Percentiles rank a stretch among this genome's conserved stretches.
Conservation (phyloP, 208 protist species). For the Leishmania aethiopica region DNA sequence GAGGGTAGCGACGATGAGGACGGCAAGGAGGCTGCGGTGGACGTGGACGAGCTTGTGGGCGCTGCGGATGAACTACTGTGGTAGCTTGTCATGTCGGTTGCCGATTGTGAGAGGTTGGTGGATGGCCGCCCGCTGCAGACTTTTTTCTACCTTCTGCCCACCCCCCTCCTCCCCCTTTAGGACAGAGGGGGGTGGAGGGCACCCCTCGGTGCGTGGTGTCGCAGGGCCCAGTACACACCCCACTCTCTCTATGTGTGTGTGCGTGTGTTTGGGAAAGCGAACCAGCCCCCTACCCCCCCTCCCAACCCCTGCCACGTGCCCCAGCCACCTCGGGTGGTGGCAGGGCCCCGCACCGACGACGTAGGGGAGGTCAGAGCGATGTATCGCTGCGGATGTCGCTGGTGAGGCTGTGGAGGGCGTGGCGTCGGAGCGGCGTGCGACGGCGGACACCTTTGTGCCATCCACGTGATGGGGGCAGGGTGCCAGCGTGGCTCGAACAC, state of each 20-base stretch:
- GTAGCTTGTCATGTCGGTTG: slow-evolving; percentile 9
- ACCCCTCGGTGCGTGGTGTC: background rate
- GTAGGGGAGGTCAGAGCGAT: background rate
- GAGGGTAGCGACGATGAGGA: slow-evolving; percentile 21
- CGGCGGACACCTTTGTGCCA: background rate
- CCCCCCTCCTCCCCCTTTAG: background rate
- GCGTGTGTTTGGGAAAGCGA: background rate
- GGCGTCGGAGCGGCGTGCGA: background rate
- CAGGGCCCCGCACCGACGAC: background rate
- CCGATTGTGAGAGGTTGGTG: background rate
- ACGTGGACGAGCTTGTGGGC: slow-evolving; percentile 31
- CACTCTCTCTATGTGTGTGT: background rate
- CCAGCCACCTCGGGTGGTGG: background rate
- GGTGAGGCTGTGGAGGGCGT: background rate
- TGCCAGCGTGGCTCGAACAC: background rate
- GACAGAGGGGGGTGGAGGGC: background rate
- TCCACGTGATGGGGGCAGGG: background rate
- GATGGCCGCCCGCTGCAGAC: background rate
- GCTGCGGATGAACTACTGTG: slow-evolving; percentile 38
- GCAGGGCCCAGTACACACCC: too few species aligned
- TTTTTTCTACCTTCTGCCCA: background rate
- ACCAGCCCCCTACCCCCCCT: background rate
- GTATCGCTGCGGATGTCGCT: background rate
- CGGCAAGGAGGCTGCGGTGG: slow-evolving; percentile 18
- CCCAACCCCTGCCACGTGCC: background rate